A percentile compares a stretch with the other conserved stretches of the same genome.
Conservation (phyloP, 129 eudicot genomes). For the Scalesia atractyloides region DNA sequence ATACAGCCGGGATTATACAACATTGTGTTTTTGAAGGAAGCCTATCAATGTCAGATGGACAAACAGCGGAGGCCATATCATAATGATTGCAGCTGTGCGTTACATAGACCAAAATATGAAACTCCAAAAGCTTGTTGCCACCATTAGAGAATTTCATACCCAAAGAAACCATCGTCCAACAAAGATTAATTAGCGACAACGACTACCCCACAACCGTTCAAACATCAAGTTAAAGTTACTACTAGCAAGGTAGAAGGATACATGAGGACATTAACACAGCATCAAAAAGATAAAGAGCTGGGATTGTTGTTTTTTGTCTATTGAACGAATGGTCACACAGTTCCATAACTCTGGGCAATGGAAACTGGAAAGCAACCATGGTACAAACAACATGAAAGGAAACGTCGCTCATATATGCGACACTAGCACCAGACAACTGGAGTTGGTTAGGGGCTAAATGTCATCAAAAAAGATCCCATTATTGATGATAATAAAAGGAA, state of each 20-base stretch:
- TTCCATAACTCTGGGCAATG: too few species aligned
- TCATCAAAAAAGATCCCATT: too few species aligned
- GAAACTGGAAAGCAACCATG: too few species aligned
- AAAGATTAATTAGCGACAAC: conserved; percentile 16
- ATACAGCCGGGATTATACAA: background rate
- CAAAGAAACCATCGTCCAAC: conserved; percentile 22
- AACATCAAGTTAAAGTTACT: background rate
- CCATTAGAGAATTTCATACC: conserved; percentile 32
- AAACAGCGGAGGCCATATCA: conserved; percentile 19
- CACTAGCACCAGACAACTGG: too few species aligned
- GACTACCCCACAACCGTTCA: conserved; percentile 13
- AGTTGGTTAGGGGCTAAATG: too few species aligned
- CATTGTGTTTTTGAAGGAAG: conserved; percentile 2
- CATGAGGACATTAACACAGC: background rate
- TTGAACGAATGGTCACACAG: background rate
- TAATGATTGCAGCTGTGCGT: conserved; percentile 2
- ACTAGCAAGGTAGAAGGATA: background rate
- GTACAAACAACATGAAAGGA: too few species aligned
- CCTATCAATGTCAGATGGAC: background rate
- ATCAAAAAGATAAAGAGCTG: background rate
- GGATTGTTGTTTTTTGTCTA: background rate
- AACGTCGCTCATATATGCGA: too few species aligned
- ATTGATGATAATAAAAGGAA: too few species aligned
- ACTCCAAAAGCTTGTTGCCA: background rate
- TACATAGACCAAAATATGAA: conserved; percentile 3